A percentile compares a stretch with the other conserved stretches of the same genome.
Conservation (phyloP, 2,329 filamentous ascomycete species). For the Colletotrichum eleusines region DNA sequence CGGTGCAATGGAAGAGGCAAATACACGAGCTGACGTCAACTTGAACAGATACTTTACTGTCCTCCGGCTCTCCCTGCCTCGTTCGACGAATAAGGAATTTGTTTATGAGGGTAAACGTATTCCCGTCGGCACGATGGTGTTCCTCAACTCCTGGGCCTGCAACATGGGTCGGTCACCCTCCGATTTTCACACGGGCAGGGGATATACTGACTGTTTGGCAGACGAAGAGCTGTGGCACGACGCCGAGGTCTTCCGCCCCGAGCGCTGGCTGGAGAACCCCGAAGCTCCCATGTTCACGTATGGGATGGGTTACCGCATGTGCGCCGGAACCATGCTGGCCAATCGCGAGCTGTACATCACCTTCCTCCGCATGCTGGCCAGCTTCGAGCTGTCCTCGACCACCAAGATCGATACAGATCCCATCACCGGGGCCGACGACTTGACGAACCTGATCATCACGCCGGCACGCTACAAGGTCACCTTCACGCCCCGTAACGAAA, state of each 20-base stretch:
- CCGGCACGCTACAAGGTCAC: constrained; percentile 15
- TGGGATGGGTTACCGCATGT: constrained; percentile 67
- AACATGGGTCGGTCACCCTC: constrained; percentile 47
- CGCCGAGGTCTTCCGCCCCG: constrained; percentile 70
- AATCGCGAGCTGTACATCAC: constrained; percentile 66
- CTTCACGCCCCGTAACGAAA: constrained; percentile 28
- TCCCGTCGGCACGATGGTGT: constrained; percentile 65
- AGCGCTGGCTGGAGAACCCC: constrained; percentile 55
- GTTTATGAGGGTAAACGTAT: constrained; percentile 45
- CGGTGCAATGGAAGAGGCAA: constrained; percentile 10
- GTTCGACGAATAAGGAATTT: constrained; percentile 55
- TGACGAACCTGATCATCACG: constrained; percentile 33
- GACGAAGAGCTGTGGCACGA: constrained; percentile 73
- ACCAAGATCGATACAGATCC: constrained; percentile 33
- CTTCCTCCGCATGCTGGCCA: constrained; percentile 62
- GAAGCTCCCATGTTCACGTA: constrained; percentile 65
- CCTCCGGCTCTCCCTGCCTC: constrained; percentile 73
- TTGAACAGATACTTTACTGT: constrained; percentile 70
- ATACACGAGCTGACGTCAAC: constrained; percentile 43
- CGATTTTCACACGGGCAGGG: constrained; percentile 62
- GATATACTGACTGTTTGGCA: constrained; percentile 21
- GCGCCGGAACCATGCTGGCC: constrained; percentile 64
- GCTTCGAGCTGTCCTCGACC: constrained; percentile 58
- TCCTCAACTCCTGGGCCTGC: constrained; percentile 50
- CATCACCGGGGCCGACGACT: constrained; percentile 30